Base-by-base conservation (phyloP, 768 basidiomycete species). In the Podaxis mareebaensis region DNA sequence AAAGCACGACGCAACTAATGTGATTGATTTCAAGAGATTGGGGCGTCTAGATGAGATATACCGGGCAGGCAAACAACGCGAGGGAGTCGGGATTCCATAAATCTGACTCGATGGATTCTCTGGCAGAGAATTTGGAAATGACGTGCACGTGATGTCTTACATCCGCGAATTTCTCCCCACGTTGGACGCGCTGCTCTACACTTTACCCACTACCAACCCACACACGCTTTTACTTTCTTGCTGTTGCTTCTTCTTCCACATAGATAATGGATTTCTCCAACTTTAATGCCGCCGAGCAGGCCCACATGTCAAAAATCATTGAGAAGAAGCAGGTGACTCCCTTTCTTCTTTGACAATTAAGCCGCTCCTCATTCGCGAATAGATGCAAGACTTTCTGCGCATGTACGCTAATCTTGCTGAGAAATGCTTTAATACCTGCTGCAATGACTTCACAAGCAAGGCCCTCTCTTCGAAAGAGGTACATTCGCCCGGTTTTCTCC, bases 331-430 rank as follows among this genome's bases (percentile, higher is more conserved):
- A 99, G 89, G 96, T 91, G 64, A 61, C 81, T 58, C 15, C 49
- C 49, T 36, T 53, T 49, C 28, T 52, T 40, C 60, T 26, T 48
- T 13, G 53, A 5, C 26, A 33, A 26, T n/a, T 40, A 28, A 22
- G 26, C 13, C 20, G 15, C 33, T 61, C 49, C 48, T 65, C 24
- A 67, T 64, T 61, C 51, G 53, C 44, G 12, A 26, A 54, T 60
- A 99, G 96, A 96, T 99, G 95, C 93, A 96, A 83, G 96, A 99
- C 81, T 99, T 99, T 72, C 82, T 99, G 82, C 85, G 84, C 72
- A 89, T 99, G 77, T 99, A 99, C 78, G 92, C 94, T 24, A 91
- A 88, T 72, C 85, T 99, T 61, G 95, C 96, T 36, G 96, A 99
- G 74, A 89, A 93, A 69, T 99, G 96, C 76, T 99, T 99, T 84